Percentiles rank a stretch among this genome's conserved stretches.
phyloP scores from a whole-genome alignment of 2,329 filamentous ascomycete species.

The Beauveria scarabaeidicola region DNA sequence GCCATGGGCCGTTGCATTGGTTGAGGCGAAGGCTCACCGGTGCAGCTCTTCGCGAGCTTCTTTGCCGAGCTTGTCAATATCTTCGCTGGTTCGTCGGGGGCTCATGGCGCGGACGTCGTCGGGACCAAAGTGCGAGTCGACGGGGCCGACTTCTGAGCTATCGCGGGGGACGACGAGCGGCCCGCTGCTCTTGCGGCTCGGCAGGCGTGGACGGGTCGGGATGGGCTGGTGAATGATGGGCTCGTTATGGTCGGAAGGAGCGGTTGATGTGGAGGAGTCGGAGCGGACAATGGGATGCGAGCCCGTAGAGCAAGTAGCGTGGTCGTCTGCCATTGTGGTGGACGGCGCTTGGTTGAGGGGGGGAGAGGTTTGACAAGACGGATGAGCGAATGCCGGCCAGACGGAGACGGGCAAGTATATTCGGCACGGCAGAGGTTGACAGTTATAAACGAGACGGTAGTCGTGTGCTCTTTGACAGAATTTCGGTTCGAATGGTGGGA shows the following conservation, averaged over 20 bases:
- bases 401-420: not conserved
- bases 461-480: not conserved
- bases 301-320: constrained; percentile 15
- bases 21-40: constrained; percentile 33
- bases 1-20: not conserved
- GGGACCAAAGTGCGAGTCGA: constrained; percentile 69
- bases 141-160: constrained; percentile 61
- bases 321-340: constrained; percentile 17
- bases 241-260: constrained; percentile 28
- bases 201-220: constrained; percentile 56
- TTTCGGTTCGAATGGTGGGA: not conserved
- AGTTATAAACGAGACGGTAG: not conserved
- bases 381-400: not conserved
- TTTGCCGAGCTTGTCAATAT: constrained; percentile 78
- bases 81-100: constrained; percentile 79
- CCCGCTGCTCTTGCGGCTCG: constrained; percentile 69
- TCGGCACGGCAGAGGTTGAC: not conserved
- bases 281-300: constrained; percentile 29
- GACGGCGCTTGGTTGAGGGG: not conserved
- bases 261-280: constrained; percentile 26
- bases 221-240: constrained; percentile 40
- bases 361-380: not conserved
- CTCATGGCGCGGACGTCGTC: constrained; percentile 94
- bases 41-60: constrained; percentile 64
- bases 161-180: constrained; percentile 77